Percentiles rank a stretch among this genome's conserved stretches.
Conservation (phyloP, 179 eudicot species). For the Vitellaria paradoxa region DNA sequence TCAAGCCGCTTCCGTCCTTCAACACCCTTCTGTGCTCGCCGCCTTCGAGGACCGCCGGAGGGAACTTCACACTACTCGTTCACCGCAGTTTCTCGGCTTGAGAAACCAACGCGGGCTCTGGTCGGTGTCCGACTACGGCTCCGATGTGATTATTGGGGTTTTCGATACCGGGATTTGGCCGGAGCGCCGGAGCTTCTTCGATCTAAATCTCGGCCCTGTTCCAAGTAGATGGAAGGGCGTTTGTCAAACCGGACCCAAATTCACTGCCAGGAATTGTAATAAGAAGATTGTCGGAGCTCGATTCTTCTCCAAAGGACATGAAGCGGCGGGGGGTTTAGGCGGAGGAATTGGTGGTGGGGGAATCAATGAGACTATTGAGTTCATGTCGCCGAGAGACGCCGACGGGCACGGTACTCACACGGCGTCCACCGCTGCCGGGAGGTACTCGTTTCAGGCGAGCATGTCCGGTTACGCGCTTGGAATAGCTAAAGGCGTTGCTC, state of each 20-base stretch:
- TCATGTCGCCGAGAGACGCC: conserved; percentile 74
- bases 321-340: conserved; percentile 45
- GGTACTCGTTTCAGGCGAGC: conserved; percentile 66
- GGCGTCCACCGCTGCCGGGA: conserved; percentile 92
- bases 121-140: conserved; percentile 94
- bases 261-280: conserved; percentile 50
- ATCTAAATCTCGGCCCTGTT: conserved; percentile 75
- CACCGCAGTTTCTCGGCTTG: conserved; percentile 91
- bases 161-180: conserved; percentile 95
- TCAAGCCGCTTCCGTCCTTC: conserved; percentile 37
- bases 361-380: conserved; percentile 49
- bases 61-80: conserved; percentile 78
- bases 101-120: conserved; percentile 76
- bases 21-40: conserved; percentile 71
- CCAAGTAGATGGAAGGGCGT: conserved; percentile 76
- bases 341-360: conserved; percentile 33
- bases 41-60: conserved; percentile 67
- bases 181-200: conserved; percentile 77
- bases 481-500: conserved; percentile 93
- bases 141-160: conserved; percentile 79
- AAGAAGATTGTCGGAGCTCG: conserved; percentile 78
- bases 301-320: conserved; percentile 76
- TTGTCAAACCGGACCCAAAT: conserved; percentile 56
- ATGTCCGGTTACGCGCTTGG: conserved; percentile 88
- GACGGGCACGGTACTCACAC: conserved; percentile 99